Base-by-base conservation (phyloP, 2,329 filamentous ascomycete species). In the Elsinoe fawcettii region DNA sequence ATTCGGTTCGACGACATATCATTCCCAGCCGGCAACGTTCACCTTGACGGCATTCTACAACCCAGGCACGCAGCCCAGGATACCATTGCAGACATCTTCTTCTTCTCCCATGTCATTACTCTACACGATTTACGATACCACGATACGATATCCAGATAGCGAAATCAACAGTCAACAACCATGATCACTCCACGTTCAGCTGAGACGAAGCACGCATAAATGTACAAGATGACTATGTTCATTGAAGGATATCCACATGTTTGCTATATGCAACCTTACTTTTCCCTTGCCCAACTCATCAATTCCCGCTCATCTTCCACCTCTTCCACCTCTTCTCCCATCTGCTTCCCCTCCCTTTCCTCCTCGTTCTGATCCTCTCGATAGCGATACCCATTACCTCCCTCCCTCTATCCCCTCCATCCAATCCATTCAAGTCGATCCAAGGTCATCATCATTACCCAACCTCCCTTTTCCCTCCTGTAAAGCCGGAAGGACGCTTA, bases 121-220 rank as follows among this genome's bases (percentile, higher is more conserved):
- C 11, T 20, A n/a, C 41, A 46, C 41, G 41, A 46, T 27, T 46
- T 46, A 46, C 23, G 41, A 46, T 46, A 46, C 41, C 41, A 46
- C 25, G 47, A 37, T 37, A 32, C 14, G 47, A 37, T 20, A 51
- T 51, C 25, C 12, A 51, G 47, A 51, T 51, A 34, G 20, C 47
- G 18, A 51, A n/a, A 18, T 37, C 9, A 5, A 30, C 9, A 30
- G 27, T 30, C 34, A 37, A 37, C 34, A 37, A 12, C 30, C n/a
- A n/a, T n/a, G n/a, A n/a, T n/a, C n/a, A n/a, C n/a, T n/a, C n/a
- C n/a, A n/a, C n/a, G n/a, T n/a, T n/a, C n/a, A n/a, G n/a, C n/a
- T n/a, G n/a, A n/a, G n/a, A n/a, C n/a, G n/a, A 16, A 41, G 27
- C 27, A 30, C 27, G 27, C n/a, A n/a, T n/a, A n/a, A n/a, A 6